These are phyloP conservation scores for Rhizoclosmatium sp. DNA, from an alignment of 192 early-diverging fungal genomes.

Conservation along the genomic window DNA sequence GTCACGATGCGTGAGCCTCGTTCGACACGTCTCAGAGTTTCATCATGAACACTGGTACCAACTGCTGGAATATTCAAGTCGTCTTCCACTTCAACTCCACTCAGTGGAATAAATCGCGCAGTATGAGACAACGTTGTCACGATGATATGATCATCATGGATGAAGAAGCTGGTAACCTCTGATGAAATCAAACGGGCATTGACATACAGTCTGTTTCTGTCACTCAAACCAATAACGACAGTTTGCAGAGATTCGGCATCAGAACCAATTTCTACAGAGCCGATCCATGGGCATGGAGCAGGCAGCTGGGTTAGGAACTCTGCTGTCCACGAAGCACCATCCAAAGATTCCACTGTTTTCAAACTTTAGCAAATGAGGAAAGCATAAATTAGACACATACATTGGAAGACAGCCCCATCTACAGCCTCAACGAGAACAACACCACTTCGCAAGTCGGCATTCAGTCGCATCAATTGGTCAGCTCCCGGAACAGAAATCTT, in stretches of 20 bases:
- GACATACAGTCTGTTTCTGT: slow-evolving; percentile 86
- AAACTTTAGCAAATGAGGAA: slow-evolving; percentile 46
- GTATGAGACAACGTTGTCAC: slow-evolving; percentile 86
- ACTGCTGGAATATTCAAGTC: slow-evolving; percentile 21
- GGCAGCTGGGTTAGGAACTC: slow-evolving; percentile 22
- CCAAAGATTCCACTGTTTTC: neutral
- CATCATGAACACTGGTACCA: slow-evolving; percentile 19
- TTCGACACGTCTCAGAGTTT: slow-evolving; percentile 78
- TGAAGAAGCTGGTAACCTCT: slow-evolving; percentile 85
- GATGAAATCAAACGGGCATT: slow-evolving; percentile 73
- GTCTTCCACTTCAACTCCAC: slow-evolving; percentile 18
- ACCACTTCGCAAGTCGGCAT: slow-evolving; percentile 17
- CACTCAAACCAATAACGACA: slow-evolving; percentile 75
- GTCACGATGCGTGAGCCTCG: slow-evolving; percentile 91
- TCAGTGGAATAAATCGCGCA: slow-evolving; percentile 74
- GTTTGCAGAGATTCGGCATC: slow-evolving; percentile 10
- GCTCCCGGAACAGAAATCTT: neutral
- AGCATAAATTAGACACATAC: neutral
- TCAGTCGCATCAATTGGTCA: slow-evolving; percentile 12
- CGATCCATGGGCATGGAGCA: slow-evolving; percentile 66
- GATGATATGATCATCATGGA: slow-evolving; percentile 83
- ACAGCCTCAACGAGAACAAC: slow-evolving; percentile 29
- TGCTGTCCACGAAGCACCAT: neutral
- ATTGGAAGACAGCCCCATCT: slow-evolving; percentile 24
- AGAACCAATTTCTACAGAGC: slow-evolving; percentile 27